phyloP scores from a whole-genome alignment of 2,329 filamentous ascomycete genomes.

The Fusarium chuoi region DNA sequence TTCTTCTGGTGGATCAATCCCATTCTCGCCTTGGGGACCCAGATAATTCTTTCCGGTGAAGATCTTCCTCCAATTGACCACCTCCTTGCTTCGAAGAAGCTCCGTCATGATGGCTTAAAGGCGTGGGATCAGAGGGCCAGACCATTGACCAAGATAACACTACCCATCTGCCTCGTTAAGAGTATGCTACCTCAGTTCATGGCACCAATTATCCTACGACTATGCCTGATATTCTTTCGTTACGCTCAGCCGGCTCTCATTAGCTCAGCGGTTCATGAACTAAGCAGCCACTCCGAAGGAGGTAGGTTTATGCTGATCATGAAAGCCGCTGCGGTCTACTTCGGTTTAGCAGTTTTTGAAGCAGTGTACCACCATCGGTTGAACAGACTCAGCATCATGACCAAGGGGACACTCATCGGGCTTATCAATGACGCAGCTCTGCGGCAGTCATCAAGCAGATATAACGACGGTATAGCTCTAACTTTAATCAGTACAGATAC shows the following conservation, averaged over 20 bases:
- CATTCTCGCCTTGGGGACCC: neutral
- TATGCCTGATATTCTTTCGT: neutral
- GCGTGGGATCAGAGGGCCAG: neutral
- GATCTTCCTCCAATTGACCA: neutral
- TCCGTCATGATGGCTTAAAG: neutral
- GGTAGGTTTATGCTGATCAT: neutral
- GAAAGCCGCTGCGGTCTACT: neutral
- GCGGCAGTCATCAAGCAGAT: neutral
- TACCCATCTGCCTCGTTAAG: neutral
- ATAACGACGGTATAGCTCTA: neutral
- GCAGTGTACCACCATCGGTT: neutral
- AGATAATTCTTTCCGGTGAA: neutral
- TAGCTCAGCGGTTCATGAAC: neutral
- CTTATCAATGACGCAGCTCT: neutral
- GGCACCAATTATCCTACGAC: neutral
- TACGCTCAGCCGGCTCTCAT: neutral
- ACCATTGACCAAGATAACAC: neutral
- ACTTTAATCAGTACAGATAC: neutral
- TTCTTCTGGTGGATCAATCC: neutral
- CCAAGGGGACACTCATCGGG: neutral
- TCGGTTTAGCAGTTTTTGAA: neutral
- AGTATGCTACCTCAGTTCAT: neutral
- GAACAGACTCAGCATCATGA: neutral
- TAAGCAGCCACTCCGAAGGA: fast-evolving
- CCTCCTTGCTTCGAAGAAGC: neutral